Base-by-base conservation (phyloP, 139 green algal species). In the Chlamydomonas applanata region DNA sequence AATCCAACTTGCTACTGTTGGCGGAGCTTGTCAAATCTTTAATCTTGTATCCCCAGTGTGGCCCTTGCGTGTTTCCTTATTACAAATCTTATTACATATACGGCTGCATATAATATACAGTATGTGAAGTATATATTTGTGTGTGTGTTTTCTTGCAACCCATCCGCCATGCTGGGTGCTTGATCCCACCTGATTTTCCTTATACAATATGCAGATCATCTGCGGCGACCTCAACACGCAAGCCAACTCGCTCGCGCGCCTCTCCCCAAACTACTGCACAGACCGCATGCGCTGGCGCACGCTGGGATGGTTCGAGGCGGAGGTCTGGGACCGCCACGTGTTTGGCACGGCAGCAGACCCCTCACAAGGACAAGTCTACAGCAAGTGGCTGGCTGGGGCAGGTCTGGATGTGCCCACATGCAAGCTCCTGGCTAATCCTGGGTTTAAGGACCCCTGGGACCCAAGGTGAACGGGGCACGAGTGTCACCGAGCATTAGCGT, bases 191-290 rank as follows among this genome's bases (percentile, higher is more conserved):
- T n/a, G n/a, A n/a, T n/a, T n/a, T n/a, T n/a, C n/a, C n/a, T n/a
- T n/a, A n/a, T n/a, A n/a, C n/a, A n/a, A n/a, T n/a, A 11, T 49
- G 40, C 40, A 49, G 40, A 49, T 49, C 30, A 76, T 81, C 59
- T 34, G 95, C 32, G 93, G 91, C 1, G 93, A 97, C 69, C 80
- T 97, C 19, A 97, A 97, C 79, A 97, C 92, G 27, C 89, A 97
- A 85, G 92, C 79, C 17, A 89, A 97, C 65, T 83, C 86, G 36
- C 75, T 97, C n/a, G 93, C 90, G 0, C 84, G 93, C 3, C 72
- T 97, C n/a, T 92, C 85, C 0, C 86, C 87, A 49, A 78, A 89
- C 44, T 95, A 94, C 80, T 96, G 90, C 83, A 83, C 52, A 34
- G 93, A 97, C 76, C 69, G 57, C 36, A 85, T 96, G 89, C 82